phyloP scores from a whole-genome alignment of 2,329 filamentous ascomycete species.

The Graphilbum fragrans region DNA sequence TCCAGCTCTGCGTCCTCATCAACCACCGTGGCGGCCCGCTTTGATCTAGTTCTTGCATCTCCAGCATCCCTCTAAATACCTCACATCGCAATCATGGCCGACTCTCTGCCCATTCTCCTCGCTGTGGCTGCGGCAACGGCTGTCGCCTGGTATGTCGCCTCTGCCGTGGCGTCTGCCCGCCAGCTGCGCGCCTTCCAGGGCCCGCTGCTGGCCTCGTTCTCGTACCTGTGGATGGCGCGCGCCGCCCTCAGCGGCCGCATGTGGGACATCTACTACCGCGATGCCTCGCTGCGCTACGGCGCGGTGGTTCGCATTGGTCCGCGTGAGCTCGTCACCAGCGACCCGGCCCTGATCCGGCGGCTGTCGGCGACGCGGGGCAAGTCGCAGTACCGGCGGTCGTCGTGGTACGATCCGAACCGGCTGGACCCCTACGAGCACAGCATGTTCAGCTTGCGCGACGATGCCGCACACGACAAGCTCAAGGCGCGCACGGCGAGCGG shows the following conservation, averaged over 20 bases:
- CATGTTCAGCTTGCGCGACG: slow-evolving; percentile 29
- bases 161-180: slow-evolving; percentile 8
- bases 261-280: slow-evolving; percentile 11
- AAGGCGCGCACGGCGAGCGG: slow-evolving; percentile 15
- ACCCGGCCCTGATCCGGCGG: slow-evolving; percentile 18
- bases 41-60: too few species aligned
- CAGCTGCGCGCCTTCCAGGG: slow-evolving; percentile 16
- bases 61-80: too few species aligned
- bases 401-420: slow-evolving; percentile 32
- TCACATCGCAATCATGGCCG: too few species aligned
- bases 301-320: slow-evolving; percentile 22
- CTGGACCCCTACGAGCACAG: slow-evolving; percentile 34
- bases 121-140: background rate
- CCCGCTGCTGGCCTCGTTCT: slow-evolving; percentile 17
- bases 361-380: slow-evolving; percentile 16
- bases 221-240: slow-evolving; percentile 19
- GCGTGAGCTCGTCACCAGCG: slow-evolving; percentile 21
- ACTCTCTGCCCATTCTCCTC: background rate
- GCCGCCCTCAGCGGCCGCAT: slow-evolving; percentile 12
- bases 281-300: slow-evolving; percentile 14
- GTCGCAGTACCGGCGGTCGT: slow-evolving; percentile 16
- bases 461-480: slow-evolving; percentile 15
- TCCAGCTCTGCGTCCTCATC: too few species aligned
- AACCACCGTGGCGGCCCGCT: too few species aligned
- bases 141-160: slow-evolving; percentile 7